Percentiles rank a stretch among this genome's conserved stretches.
Conservation (phyloP, 208 protist genomes). For the Porcisia hertigi region DNA sequence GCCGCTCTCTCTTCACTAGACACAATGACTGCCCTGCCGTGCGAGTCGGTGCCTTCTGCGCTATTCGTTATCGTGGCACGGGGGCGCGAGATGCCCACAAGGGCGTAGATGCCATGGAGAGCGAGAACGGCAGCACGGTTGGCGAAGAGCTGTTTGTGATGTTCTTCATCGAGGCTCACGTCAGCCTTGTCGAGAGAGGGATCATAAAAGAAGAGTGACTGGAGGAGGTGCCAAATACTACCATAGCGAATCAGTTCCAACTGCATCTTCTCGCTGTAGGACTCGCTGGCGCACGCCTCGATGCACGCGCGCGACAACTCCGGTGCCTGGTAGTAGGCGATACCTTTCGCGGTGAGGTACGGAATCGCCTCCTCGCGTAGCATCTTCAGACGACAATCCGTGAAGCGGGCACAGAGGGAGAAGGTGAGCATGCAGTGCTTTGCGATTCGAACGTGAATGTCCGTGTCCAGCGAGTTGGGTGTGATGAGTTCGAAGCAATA, state of each 20-base stretch:
- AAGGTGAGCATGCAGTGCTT: conserved; percentile 83
- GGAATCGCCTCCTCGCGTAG: conserved; percentile 45
- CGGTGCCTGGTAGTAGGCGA: conserved; percentile 60
- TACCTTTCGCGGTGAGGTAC: conserved; percentile 60
- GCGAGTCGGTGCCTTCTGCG: not conserved
- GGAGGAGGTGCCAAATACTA: conserved; percentile 86
- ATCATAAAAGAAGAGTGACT: conserved; percentile 90
- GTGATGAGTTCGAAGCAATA: conserved; percentile 83
- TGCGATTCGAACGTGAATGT: conserved; percentile 59
- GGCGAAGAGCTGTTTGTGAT: conserved; percentile 81
- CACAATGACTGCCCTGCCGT: not conserved
- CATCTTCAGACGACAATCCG: conserved; percentile 75
- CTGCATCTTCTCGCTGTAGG: conserved; percentile 66
- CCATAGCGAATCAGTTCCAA: conserved; percentile 60
- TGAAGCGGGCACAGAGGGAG: conserved; percentile 63
- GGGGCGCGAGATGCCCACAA: conserved; percentile 48
- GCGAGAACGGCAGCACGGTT: conserved; percentile 78
- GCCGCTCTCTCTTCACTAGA: not conserved
- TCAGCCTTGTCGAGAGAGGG: conserved; percentile 81
- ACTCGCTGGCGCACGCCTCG: conserved; percentile 70
- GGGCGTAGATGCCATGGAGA: conserved; percentile 58
- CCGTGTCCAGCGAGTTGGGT: conserved; percentile 37
- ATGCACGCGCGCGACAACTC: conserved; percentile 77
- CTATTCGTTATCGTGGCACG: not conserved
- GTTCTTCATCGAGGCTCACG: conserved; percentile 58